phyloP scores from a whole-genome alignment of 202 grass and related monocot species.

The Schoenoplectus tabernaemontani region DNA sequence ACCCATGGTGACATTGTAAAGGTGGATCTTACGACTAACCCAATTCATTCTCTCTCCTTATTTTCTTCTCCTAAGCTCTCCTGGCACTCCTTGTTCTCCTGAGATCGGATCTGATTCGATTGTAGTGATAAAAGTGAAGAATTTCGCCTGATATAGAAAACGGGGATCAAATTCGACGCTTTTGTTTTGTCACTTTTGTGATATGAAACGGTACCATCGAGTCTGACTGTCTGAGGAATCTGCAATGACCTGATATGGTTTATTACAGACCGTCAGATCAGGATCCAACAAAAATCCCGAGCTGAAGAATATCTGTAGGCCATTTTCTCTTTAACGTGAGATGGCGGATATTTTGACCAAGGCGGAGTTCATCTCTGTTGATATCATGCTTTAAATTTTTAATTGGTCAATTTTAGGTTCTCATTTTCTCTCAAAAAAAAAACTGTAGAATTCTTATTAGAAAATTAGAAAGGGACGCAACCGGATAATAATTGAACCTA shows the following conservation, averaged over 20 bases:
- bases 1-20: slow-evolving; percentile 74
- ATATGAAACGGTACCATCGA: not conserved
- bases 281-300: not conserved
- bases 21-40: slow-evolving; percentile 60
- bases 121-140: not conserved
- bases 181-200: not conserved
- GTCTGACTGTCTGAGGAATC: not conserved
- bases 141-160: not conserved
- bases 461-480: too few relatives aligned
- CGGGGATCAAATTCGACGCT: not conserved
- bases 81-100: not conserved
- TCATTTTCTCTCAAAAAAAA: too few relatives aligned
- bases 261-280: not conserved
- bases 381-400: not conserved
- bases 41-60: slow-evolving; percentile 34
- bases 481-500: too few relatives aligned
- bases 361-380: not conserved
- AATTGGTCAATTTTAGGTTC: not conserved
- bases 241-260: not conserved
- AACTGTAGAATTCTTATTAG: too few relatives aligned
- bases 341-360: not conserved
- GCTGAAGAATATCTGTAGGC: not conserved
- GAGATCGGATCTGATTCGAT: slow-evolving; percentile 11
- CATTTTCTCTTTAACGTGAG: not conserved
- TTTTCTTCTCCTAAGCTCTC: not conserved